phyloP scores from a whole-genome alignment of 2,329 filamentous ascomycete genomes.

The Periconia digitata region DNA sequence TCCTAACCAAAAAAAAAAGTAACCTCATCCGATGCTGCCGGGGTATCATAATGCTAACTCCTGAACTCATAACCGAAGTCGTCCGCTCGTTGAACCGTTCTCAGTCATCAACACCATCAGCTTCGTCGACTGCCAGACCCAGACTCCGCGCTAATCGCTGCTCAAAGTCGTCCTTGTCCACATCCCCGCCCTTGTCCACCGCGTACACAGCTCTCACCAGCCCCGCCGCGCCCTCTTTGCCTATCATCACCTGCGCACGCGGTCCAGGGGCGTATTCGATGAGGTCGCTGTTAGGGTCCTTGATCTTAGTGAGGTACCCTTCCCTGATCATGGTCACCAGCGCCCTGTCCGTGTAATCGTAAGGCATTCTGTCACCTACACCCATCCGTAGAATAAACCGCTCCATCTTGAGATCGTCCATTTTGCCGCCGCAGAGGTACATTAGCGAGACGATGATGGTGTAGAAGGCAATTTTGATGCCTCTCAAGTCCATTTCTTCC shows the following conservation, averaged over 20 bases:
- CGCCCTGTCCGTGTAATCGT: conserved; percentile 72
- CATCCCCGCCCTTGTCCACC: conserved; percentile 27
- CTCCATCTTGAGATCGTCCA: conserved; percentile 77
- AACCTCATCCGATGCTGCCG: no score
- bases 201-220: conserved; percentile 64
- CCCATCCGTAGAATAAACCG: conserved; percentile 75
- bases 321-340: conserved; percentile 76
- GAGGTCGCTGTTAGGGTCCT: conserved; percentile 67
- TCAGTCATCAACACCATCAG: neutral
- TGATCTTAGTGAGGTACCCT: conserved; percentile 76
- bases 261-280: conserved; percentile 84
- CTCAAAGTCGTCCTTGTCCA: conserved; percentile 39
- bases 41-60: no score
- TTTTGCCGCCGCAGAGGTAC: conserved; percentile 66
- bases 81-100: no score
- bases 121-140: conserved; percentile 19
- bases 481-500: conserved; percentile 60
- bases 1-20: no score
- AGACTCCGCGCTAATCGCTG: conserved; percentile 37
- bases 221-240: conserved; percentile 71
- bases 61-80: no score
- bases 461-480: conserved; percentile 79
- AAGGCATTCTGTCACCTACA: conserved; percentile 71
- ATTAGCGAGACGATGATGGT: conserved; percentile 79
- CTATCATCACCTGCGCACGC: conserved; percentile 82